These are phyloP conservation scores for Huntiella abstrusa DNA, from an alignment of 2,329 filamentous ascomycete species.

Conservation along the genomic window DNA sequence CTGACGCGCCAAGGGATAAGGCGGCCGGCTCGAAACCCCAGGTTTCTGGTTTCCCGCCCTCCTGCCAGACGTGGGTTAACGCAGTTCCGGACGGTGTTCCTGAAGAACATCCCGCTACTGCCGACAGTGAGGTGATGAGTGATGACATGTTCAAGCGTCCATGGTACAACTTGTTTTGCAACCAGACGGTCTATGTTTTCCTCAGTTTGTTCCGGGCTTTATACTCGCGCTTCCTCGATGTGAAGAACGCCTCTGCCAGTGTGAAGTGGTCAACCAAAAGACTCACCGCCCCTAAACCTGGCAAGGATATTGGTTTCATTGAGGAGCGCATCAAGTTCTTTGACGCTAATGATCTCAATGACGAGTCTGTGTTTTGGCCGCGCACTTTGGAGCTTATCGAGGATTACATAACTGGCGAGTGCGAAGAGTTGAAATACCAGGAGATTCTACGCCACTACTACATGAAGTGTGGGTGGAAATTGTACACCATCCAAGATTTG, in stretches of 20 bases:
- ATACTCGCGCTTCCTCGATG: slow-evolving; percentile 62
- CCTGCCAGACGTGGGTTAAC: slow-evolving; percentile 41
- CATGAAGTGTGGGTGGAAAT: slow-evolving; percentile 72
- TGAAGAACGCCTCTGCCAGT: slow-evolving; percentile 61
- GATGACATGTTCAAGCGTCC: slow-evolving; percentile 68
- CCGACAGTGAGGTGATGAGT: slow-evolving; percentile 45
- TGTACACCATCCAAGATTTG: slow-evolving; percentile 85
- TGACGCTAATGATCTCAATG: slow-evolving; percentile 25
- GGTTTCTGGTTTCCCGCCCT: slow-evolving; percentile 26
- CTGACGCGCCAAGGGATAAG: slow-evolving; percentile 38
- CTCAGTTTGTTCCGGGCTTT: slow-evolving; percentile 85
- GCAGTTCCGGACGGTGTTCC: slow-evolving; percentile 27
- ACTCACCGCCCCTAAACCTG: slow-evolving; percentile 58
- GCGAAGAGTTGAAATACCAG: slow-evolving; percentile 70
- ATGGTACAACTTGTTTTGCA: slow-evolving; percentile 79
- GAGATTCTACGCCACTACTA: slow-evolving; percentile 86
- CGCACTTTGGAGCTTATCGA: slow-evolving; percentile 75
- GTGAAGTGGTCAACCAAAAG: slow-evolving; percentile 58
- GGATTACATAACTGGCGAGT: slow-evolving; percentile 63
- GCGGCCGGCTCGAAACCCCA: slow-evolving; percentile 31
- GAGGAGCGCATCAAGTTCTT: slow-evolving; percentile 70
- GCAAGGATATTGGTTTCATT: slow-evolving; percentile 64
- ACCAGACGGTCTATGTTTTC: slow-evolving; percentile 84
- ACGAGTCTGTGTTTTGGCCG: slow-evolving; percentile 53
- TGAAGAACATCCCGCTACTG: slow-evolving; percentile 25